phyloP scores from a whole-genome alignment of 2,329 filamentous ascomycete species.

The Atkinsonella hypoxylon region DNA sequence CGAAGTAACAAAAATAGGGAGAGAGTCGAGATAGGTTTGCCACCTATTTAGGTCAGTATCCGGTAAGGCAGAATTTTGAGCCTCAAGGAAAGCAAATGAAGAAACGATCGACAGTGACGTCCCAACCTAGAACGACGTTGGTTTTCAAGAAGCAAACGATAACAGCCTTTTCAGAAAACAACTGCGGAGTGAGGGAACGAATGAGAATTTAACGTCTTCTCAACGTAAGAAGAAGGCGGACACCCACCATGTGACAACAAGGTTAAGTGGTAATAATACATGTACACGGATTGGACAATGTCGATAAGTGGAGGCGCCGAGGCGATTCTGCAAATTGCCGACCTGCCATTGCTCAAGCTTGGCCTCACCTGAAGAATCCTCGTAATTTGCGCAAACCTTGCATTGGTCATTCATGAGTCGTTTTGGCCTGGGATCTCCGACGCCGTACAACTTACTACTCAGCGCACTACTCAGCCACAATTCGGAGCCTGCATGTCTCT shows the following conservation, averaged over 20 bases:
- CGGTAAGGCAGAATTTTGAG: neutral
- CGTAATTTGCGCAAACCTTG: conserved; percentile 9
- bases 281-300: neutral
- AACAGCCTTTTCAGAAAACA: neutral
- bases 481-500: neutral
- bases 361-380: conserved; percentile 3
- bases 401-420: conserved; percentile 2
- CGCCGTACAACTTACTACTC: neutral
- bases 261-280: neutral
- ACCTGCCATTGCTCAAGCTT: neutral
- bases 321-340: conserved; percentile 1
- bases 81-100: neutral
- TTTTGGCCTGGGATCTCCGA: neutral
- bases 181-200: neutral
- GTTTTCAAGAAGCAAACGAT: neutral
- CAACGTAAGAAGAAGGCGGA: neutral
- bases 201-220: neutral
- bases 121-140: neutral
- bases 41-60: neutral
- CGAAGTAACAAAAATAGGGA: neutral
- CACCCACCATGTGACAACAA: neutral
- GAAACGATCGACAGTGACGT: neutral
- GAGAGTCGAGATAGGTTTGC: neutral
- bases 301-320: neutral
- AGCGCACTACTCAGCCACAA: conserved; percentile 5